A percentile compares a stretch with the other conserved stretches of the same genome.
Evolutionary conservation across 2,329 filamentous ascomycete species (phyloP).

Genomic region (Colletotrichum sp.): DNA sequence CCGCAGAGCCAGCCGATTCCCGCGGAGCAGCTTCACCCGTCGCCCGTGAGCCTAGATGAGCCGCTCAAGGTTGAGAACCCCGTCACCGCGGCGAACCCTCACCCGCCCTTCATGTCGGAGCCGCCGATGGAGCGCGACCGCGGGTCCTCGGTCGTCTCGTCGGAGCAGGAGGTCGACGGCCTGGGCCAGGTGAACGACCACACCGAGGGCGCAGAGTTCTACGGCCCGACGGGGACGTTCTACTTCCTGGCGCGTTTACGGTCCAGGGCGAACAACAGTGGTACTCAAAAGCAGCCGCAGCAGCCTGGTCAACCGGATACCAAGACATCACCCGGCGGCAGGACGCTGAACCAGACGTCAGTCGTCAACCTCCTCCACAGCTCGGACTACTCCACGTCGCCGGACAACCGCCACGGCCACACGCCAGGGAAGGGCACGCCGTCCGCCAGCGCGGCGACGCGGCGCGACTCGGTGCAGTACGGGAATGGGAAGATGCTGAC

Average conservation of each 20-base stretch:
- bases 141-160: neutral
- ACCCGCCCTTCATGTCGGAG: neutral
- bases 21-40: constrained; percentile 1
- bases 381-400: constrained; percentile 22
- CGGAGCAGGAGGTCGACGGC: constrained; percentile 17
- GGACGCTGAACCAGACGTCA: constrained; percentile 9
- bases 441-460: neutral
- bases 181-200: constrained; percentile 19
- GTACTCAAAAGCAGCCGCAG: neutral
- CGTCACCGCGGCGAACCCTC: neutral
- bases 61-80: constrained; percentile 1
- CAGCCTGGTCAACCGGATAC: neutral
- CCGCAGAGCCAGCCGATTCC: neutral
- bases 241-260: constrained; percentile 19
- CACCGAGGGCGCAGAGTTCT: constrained; percentile 21
- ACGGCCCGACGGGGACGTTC: constrained; percentile 20
- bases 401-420: constrained; percentile 1
- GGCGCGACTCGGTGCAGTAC: neutral
- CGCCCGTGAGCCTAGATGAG: constrained; percentile 10
- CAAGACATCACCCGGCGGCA: neutral
- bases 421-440: constrained; percentile 6
- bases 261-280: constrained; percentile 10
- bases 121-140: neutral
- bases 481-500: neutral
- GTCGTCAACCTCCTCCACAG: constrained; percentile 25